phyloP scores from a whole-genome alignment of 345 rosid species.

The Citrus glauca region DNA sequence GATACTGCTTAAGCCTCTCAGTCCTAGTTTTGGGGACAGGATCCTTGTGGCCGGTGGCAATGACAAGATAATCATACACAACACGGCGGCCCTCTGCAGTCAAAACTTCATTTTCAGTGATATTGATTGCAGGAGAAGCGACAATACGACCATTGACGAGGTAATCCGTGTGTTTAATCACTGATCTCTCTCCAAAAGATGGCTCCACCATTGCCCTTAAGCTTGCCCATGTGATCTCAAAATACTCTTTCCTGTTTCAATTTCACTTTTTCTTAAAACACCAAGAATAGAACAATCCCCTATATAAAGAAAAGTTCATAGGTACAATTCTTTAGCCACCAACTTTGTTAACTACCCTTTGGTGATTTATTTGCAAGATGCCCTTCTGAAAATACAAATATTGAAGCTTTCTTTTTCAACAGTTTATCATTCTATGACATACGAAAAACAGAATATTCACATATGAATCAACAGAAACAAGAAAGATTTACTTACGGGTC shows the following conservation, averaged over 20 bases:
- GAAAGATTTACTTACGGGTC: conserved; percentile 45
- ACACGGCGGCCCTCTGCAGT: conserved; percentile 43
- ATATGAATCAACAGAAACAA: not conserved
- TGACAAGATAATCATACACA: conserved; percentile 72
- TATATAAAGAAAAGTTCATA: not conserved
- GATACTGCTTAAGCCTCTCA: conserved; percentile 52
- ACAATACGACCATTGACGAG: conserved; percentile 51
- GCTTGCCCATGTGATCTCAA: conserved; percentile 82
- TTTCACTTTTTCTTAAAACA: no score
- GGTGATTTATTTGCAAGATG: no score
- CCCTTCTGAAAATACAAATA: no score
- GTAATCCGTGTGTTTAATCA: conserved; percentile 68
- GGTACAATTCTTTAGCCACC: not conserved
- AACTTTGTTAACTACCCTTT: no score
- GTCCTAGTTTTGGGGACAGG: conserved; percentile 45
- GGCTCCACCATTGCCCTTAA: conserved; percentile 91
- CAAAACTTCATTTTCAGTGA: conserved; percentile 56
- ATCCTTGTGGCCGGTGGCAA: conserved; percentile 76
- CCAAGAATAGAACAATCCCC: not conserved
- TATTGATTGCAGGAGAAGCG: conserved; percentile 51
- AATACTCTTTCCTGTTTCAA: conserved; percentile 80
- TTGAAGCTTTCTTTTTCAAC: no score
- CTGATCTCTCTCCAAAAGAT: conserved; percentile 57
- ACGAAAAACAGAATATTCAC: not conserved
- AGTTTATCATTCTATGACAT: not conserved